Evolutionary conservation across 208 protist species (phyloP).

Genomic region (Acanthamoeba royreba): DNA sequence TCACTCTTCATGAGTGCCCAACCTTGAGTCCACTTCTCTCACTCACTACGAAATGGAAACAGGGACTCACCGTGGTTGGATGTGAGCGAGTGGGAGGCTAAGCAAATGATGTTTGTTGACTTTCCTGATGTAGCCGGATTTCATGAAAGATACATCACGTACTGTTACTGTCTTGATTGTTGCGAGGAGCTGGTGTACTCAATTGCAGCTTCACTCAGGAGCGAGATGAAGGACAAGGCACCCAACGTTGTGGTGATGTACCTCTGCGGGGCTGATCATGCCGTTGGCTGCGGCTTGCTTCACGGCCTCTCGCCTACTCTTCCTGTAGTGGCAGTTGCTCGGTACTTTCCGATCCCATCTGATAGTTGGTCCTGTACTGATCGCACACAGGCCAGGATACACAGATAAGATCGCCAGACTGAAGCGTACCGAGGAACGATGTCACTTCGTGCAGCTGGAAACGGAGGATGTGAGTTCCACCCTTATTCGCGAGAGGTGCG

Average conservation of each 20-base stretch:
- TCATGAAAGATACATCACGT: not conserved
- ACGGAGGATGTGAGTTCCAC: not conserved
- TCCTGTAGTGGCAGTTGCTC: not conserved
- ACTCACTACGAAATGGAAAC: too few species aligned
- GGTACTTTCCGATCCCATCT: not conserved
- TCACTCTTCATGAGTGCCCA: too few species aligned
- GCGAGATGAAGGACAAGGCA: not conserved
- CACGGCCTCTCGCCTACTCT: not conserved
- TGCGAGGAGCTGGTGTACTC: not conserved
- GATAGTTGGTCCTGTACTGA: not conserved
- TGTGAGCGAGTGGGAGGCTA: not conserved
- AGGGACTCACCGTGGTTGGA: not conserved
- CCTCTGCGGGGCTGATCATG: not conserved
- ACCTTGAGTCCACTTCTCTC: too few species aligned
- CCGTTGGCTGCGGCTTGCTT: not conserved
- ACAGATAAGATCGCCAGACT: not conserved
- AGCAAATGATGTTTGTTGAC: not conserved
- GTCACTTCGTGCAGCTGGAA: not conserved
- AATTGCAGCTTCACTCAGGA: not conserved
- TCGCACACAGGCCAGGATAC: not conserved
- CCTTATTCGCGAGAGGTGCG: not conserved
- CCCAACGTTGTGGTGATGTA: not conserved
- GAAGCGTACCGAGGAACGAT: not conserved
- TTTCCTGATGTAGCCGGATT: not conserved
- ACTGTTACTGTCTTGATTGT: not conserved